Conservation (phyloP, 108 stramenopile genomes). For the Nitzschia inconspicua region DNA sequence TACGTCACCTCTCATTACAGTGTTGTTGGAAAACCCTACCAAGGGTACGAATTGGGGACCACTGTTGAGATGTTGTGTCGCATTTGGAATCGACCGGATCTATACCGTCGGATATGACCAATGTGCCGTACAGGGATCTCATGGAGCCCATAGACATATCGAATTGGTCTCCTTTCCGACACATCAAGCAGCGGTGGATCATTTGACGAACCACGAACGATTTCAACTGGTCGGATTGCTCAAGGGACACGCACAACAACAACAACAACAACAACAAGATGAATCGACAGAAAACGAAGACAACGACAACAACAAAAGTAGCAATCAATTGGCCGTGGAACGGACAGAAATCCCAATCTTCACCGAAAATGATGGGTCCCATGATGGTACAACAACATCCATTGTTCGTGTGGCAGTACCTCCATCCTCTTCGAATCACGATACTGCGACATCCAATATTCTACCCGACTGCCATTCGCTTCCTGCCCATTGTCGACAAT, state of each 20-base stretch:
- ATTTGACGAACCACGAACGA: slow-evolving; percentile 5
- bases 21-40: slow-evolving; percentile 73
- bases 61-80: slow-evolving; percentile 71
- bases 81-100: slow-evolving; percentile 66
- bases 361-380: too few relatives aligned
- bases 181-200: slow-evolving; percentile 39
- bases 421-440: too few relatives aligned
- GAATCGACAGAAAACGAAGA: not conserved
- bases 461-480: not conserved
- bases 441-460: too few relatives aligned
- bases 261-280: slow-evolving; percentile 1
- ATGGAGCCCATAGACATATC: slow-evolving; percentile 71
- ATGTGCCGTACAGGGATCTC: slow-evolving; percentile 64
- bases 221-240: slow-evolving; percentile 14
- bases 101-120: slow-evolving; percentile 68
- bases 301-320: not conserved
- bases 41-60: slow-evolving; percentile 81
- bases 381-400: too few relatives aligned
- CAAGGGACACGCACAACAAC: not conserved
- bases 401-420: too few relatives aligned
- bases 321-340: not conserved
- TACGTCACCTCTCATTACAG: slow-evolving; percentile 30
- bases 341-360: not conserved
- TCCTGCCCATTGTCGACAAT: slow-evolving; percentile 15
- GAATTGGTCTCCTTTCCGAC: slow-evolving; percentile 65